phyloP scores from a whole-genome alignment of 352 stramenopile genomes.

The Phytophthora ohioensis region DNA sequence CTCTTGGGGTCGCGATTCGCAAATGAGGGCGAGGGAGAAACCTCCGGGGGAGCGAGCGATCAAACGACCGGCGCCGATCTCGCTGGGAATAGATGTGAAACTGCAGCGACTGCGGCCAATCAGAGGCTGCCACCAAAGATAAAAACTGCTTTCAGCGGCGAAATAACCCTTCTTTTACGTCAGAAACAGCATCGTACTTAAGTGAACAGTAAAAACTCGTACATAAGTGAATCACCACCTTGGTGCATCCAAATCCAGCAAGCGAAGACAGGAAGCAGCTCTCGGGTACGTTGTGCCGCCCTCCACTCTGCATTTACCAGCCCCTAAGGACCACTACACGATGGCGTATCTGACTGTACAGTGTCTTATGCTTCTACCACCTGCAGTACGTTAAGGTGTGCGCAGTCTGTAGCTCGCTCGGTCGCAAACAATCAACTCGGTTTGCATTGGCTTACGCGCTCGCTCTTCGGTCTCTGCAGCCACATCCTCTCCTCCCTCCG shows the following conservation, averaged over 20 bases:
- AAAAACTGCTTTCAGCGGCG: slow-evolving; percentile 7
- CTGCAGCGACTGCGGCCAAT: slow-evolving; percentile 41
- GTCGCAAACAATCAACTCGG: slow-evolving; percentile 31
- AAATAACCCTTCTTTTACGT: slow-evolving; percentile 33
- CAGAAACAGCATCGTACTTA: slow-evolving; percentile 20
- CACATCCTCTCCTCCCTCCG: slow-evolving; percentile 2
- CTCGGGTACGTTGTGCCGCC: slow-evolving; percentile 15
- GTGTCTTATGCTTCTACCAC: slow-evolving; percentile 7
- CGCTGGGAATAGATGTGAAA: slow-evolving; percentile 41
- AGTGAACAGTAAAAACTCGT: not conserved
- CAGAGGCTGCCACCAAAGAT: slow-evolving; percentile 56
- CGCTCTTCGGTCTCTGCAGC: slow-evolving; percentile 11
- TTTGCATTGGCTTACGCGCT: slow-evolving; percentile 23
- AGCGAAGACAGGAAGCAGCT: slow-evolving; percentile 9
- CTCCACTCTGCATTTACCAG: slow-evolving; percentile 10
- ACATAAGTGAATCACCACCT: slow-evolving; percentile 5
- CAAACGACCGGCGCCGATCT: slow-evolving; percentile 26
- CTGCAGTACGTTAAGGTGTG: slow-evolving; percentile 12
- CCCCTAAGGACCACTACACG: not conserved
- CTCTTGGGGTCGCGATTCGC: slow-evolving; percentile 54
- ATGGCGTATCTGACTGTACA: slow-evolving; percentile 2
- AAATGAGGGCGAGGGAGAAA: slow-evolving; percentile 54
- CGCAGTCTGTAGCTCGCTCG: slow-evolving; percentile 12
- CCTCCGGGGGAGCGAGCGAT: slow-evolving; percentile 20
- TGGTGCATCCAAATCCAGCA: not conserved